phyloP scores from a whole-genome alignment of 495 filamentous ascomycete species.

The Melanomma pulvis-pyrius region DNA sequence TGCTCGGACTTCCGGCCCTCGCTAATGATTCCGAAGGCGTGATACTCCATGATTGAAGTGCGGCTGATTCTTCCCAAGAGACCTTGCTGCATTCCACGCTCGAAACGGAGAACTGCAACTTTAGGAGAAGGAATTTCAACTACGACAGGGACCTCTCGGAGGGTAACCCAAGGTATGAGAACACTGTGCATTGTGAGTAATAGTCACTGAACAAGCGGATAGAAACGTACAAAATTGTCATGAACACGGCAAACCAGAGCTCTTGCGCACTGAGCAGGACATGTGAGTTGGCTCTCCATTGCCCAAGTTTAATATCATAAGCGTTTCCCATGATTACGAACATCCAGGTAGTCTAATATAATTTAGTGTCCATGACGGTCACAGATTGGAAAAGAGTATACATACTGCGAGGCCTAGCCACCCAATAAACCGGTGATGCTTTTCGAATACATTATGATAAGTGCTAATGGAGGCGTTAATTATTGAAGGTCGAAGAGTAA shows the following conservation, averaged over 20 bases:
- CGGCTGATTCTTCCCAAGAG: slow-evolving; percentile 52
- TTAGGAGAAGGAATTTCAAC: slow-evolving; percentile 52
- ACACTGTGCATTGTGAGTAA: slow-evolving; percentile 44
- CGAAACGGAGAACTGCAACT: slow-evolving; percentile 49
- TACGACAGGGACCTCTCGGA: slow-evolving; percentile 50
- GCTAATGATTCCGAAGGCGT: slow-evolving; percentile 53
- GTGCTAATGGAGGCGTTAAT: slow-evolving; percentile 31
- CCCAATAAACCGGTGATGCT: slow-evolving; percentile 52
- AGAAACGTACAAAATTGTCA: slow-evolving; percentile 49
- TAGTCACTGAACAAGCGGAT: neutral
- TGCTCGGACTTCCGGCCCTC: slow-evolving; percentile 46
- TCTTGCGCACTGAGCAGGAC: slow-evolving; percentile 49
- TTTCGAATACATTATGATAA: slow-evolving; percentile 50
- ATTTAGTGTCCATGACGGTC: slow-evolving; percentile 19
- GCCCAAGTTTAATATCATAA: slow-evolving; percentile 46
- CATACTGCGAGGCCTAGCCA: slow-evolving; percentile 51
- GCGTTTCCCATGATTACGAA: slow-evolving; percentile 49
- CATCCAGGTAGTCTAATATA: slow-evolving; percentile 47
- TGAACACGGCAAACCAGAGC: slow-evolving; percentile 53
- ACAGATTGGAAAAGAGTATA: neutral
- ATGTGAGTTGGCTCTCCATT: slow-evolving; percentile 47
- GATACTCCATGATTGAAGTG: slow-evolving; percentile 54
- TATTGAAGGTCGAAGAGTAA: neutral
- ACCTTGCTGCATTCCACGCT: slow-evolving; percentile 53
- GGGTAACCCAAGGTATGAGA: slow-evolving; percentile 51